A percentile compares a stretch with the other conserved stretches of the same genome.
Evolutionary conservation across 1,284 basidiomycete genomes (phyloP).

Genomic region (Phylloboletellus chloephorus): DNA sequence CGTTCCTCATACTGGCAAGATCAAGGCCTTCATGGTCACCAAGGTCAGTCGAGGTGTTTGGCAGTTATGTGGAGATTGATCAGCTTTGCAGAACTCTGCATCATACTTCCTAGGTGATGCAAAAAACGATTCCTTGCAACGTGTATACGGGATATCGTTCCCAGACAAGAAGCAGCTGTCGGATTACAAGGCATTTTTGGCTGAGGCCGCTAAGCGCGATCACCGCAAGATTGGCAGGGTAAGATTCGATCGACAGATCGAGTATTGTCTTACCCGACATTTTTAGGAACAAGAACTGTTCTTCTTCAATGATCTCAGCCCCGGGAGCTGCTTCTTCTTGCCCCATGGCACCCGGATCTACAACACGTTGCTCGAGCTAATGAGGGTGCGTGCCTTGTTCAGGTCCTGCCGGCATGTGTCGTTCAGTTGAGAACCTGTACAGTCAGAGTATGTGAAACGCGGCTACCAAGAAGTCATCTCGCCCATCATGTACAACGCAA

Average conservation of each 20-base stretch:
- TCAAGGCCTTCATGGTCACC: conserved; percentile 94
- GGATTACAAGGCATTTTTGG: conserved; percentile 95
- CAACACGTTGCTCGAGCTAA: conserved; percentile 87
- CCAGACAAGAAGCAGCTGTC: conserved; percentile 94
- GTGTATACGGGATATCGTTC: conserved; percentile 98
- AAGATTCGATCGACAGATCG: conserved; percentile 13
- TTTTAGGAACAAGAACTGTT: conserved; percentile 90
- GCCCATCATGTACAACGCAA: conserved; percentile 96
- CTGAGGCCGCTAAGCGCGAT: conserved; percentile 95
- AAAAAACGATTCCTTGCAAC: conserved; percentile 92
- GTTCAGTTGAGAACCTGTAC: conserved; percentile 11
- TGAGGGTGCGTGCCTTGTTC: conserved; percentile 61
- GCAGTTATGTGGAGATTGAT: neutral
- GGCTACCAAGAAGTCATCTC: conserved; percentile 94
- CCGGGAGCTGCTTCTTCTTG: conserved; percentile 95
- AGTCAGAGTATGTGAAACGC: conserved; percentile 81
- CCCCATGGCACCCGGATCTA: conserved; percentile 97
- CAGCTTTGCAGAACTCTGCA: conserved; percentile 73
- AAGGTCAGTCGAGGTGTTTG: conserved; percentile 51
- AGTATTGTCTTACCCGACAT: conserved; percentile 12
- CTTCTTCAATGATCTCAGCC: conserved; percentile 97
- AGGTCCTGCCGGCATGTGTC: neutral
- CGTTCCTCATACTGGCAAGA: conserved; percentile 95
- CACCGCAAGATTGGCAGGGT: conserved; percentile 93
- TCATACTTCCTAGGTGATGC: conserved; percentile 98